A percentile compares a stretch with the other conserved stretches of the same genome.
Evolutionary conservation across 768 basidiomycete genomes (phyloP).

Genomic region (Lactarius indigo): DNA sequence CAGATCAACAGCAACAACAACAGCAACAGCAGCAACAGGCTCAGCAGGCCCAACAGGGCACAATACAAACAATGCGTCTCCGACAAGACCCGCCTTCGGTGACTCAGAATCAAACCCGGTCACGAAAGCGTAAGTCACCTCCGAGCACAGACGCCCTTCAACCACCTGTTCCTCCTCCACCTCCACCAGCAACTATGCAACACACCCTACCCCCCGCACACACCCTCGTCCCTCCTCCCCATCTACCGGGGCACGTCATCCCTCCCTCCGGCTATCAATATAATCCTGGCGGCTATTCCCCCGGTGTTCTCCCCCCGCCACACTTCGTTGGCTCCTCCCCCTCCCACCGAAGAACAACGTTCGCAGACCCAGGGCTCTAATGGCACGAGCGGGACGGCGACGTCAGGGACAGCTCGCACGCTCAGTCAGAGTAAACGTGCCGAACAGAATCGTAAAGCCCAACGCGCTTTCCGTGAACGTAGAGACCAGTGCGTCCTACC

Average conservation of each 20-base stretch:
- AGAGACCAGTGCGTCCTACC: constrained; percentile 70
- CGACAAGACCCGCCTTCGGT: constrained; percentile 50
- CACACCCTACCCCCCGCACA: constrained; percentile 32
- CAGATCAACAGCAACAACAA: constrained; percentile 8
- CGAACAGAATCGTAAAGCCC: constrained; percentile 93
- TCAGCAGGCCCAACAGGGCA: constrained; percentile 20
- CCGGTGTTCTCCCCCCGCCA: constrained; percentile 22
- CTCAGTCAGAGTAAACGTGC: constrained; percentile 83
- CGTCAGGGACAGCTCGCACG: constrained; percentile 41
- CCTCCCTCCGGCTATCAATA: constrained; percentile 35
- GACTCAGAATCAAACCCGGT: constrained; percentile 40
- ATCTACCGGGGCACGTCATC: constrained; percentile 30
- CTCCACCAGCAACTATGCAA: constrained; percentile 34
- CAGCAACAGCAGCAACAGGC: constrained; percentile 26
- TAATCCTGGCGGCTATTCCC: constrained; percentile 24
- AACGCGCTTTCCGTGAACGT: constrained; percentile 86
- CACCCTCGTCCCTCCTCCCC: constrained; percentile 23
- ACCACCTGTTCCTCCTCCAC: constrained; percentile 43
- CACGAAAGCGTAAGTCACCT: constrained; percentile 70
- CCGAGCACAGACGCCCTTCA: constrained; percentile 34
- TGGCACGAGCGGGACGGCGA: background rate
- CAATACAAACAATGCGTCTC: constrained; percentile 50
- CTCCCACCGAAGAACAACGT: constrained; percentile 17
- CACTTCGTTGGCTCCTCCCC: constrained; percentile 15
- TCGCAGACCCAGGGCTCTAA: constrained; percentile 23